These are phyloP conservation scores for Candida krabiensis DNA, from an alignment of 805 yeast genomes.

Conservation along the genomic window DNA sequence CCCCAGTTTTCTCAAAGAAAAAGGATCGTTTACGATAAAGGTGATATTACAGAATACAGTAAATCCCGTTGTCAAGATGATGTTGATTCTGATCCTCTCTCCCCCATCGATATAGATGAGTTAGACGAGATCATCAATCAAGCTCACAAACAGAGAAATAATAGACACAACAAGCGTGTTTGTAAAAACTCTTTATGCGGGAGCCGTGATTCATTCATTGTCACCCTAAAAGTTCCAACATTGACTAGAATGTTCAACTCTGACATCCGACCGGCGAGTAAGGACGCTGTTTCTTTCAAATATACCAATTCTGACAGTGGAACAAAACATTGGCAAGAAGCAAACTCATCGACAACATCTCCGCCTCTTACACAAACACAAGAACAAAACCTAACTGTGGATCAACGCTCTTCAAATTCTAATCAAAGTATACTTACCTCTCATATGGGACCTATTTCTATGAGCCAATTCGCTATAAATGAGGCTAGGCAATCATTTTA, in stretches of 20 bases:
- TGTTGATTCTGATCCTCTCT: constrained; percentile 5
- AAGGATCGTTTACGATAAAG: too few species aligned
- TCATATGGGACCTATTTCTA: constrained; percentile 4
- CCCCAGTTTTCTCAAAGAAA: background rate
- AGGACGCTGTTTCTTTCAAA: too few species aligned
- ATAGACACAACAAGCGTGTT: background rate
- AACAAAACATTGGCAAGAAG: too few species aligned
- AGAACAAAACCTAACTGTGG: too few species aligned
- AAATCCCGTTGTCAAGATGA: background rate
- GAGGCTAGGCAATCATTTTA: background rate
- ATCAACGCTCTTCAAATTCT: too few species aligned
- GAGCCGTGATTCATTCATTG: constrained; percentile 4
- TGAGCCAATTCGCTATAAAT: constrained; percentile 4
- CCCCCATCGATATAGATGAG: constrained; percentile 12
- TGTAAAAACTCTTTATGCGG: background rate
- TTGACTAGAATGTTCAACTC: too few species aligned
- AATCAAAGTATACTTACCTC: too few species aligned
- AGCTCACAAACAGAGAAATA: constrained; percentile 12
- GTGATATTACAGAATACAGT: too few species aligned
- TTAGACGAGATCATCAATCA: constrained; percentile 16
- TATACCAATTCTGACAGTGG: too few species aligned
- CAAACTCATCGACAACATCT: too few species aligned
- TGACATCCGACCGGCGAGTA: too few species aligned
- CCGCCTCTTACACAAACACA: too few species aligned
- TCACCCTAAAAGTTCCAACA: constrained; percentile 12